Evolutionary conservation across 140 eudicot species (phyloP).

Genomic region (Flaveria floridana): DNA sequence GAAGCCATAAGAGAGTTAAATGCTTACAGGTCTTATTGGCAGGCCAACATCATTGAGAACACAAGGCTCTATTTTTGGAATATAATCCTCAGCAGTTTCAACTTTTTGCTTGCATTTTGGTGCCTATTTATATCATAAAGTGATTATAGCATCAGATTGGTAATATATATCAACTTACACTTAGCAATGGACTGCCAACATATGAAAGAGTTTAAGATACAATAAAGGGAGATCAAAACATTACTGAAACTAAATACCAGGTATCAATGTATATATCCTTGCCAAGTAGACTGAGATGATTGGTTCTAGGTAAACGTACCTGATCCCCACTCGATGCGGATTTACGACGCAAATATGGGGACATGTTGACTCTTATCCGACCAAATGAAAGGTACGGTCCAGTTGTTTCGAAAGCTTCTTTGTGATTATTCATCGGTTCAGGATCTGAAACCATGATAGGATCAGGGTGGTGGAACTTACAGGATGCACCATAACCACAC

Average conservation of each 20-base stretch:
- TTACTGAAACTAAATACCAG: no score
- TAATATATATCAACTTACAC: neutral
- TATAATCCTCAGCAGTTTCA: slow-evolving; percentile 39
- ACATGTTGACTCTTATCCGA: neutral
- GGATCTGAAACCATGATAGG: slow-evolving; percentile 32
- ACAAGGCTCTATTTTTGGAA: slow-evolving; percentile 29
- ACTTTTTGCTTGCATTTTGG: slow-evolving; percentile 12
- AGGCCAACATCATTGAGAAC: slow-evolving; percentile 39
- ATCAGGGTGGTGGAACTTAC: slow-evolving; percentile 64
- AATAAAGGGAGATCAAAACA: no score
- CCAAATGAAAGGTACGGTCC: slow-evolving; percentile 27
- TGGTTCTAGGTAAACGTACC: slow-evolving; percentile 22
- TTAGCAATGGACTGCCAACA: neutral
- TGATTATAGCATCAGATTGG: neutral
- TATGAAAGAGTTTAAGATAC: neutral
- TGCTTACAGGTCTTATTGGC: slow-evolving; percentile 49
- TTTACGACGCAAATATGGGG: slow-evolving; percentile 11
- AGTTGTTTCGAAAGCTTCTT: slow-evolving; percentile 13
- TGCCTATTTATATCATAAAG: slow-evolving; percentile 24
- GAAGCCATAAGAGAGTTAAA: neutral
- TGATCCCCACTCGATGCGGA: slow-evolving; percentile 25
- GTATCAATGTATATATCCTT: no score
- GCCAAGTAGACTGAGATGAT: no score
- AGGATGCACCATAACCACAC: slow-evolving; percentile 54
- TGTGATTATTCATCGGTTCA: slow-evolving; percentile 18